phyloP scores from a whole-genome alignment of 2,329 filamentous ascomycete genomes.

The Paracorniculantispora psalliotae region DNA sequence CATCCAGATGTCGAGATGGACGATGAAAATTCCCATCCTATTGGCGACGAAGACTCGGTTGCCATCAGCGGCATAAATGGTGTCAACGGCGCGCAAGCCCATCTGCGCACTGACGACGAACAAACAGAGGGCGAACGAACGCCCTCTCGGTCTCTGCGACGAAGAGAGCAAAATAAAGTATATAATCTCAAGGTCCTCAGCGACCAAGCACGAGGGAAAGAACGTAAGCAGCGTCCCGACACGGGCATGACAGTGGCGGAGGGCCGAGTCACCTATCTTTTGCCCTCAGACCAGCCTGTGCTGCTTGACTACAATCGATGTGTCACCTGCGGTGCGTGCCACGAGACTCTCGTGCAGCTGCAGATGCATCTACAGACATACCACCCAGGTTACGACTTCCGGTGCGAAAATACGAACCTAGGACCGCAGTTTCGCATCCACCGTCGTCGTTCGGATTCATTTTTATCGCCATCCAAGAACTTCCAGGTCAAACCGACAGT shows the following conservation, averaged over 20 bases:
- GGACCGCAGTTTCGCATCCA: slow-evolving; percentile 35
- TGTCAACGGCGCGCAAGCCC: slow-evolving; percentile 16
- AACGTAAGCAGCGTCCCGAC: slow-evolving; percentile 36
- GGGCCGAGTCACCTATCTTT: slow-evolving; percentile 42
- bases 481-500: slow-evolving; percentile 39
- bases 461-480: slow-evolving; percentile 30
- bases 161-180: slow-evolving; percentile 42
- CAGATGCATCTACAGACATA: slow-evolving; percentile 41
- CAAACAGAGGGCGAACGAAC: slow-evolving; percentile 44
- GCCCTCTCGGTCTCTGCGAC: slow-evolving; percentile 46
- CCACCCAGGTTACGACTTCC: slow-evolving; percentile 43
- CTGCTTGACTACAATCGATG: slow-evolving; percentile 46
- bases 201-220: slow-evolving; percentile 51
- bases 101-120: slow-evolving; percentile 39
- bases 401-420: slow-evolving; percentile 31
- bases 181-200: slow-evolving; percentile 59
- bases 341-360: slow-evolving; percentile 44
- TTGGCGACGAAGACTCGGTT: slow-evolving; percentile 15
- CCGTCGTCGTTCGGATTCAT: slow-evolving; percentile 16
- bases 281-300: slow-evolving; percentile 40
- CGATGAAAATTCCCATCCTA: slow-evolving; percentile 21
- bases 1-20: slow-evolving; percentile 29
- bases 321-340: slow-evolving; percentile 44
- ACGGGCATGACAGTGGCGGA: slow-evolving; percentile 27
- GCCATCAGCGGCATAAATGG: slow-evolving; percentile 12